Evolutionary conservation across 495 filamentous ascomycete species (phyloP), one percentile per base, ranked within the genome.

Genomic region (Neurospora tetraspora): DNA sequence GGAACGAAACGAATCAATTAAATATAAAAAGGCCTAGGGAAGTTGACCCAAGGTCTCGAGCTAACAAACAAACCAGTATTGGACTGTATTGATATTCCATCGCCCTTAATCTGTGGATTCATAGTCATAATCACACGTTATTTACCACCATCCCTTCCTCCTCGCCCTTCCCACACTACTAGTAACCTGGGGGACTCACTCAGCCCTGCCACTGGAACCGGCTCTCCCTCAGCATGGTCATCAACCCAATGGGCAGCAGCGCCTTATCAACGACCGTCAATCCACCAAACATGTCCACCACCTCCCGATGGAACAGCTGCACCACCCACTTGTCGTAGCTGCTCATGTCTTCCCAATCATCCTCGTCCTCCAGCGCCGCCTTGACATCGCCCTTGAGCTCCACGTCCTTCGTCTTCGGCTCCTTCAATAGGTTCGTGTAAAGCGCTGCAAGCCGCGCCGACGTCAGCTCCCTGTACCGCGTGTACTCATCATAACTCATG

Each of bases 241-340:
- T 80, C 69, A 90, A 69, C 3, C 88, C 86, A 69, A 85, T 80
- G 1, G 88, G 88, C 78, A 90, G 76, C 73, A 86, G 80, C 16
- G 81, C 82, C 74, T 81, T 75, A 38, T 90, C 88, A 4, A 88
- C 86, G 47, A 89, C 77, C 34, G 77, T 77, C 73, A 87, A 71
- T 0, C 87, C 86, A 9, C 86, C 88, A 77, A 85, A 88, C 34
- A 78, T 72, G 36, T 78, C 76, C 36, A 86, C 69, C 75, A 89
- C 77, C 59, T 89, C 87, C 20, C 77, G 74, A 18, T 79, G 83
- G 78, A 88, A 88, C 71, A 88, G 71, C 75, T 85, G 78, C 72
- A 83, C 40, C 9, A 87, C 80, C 87, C 88, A 89, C 71, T 78
- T 78, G 74, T 81, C 78, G 70, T 89, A 85, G 18, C 37, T 23